Evolutionary conservation across 306 rosid genomes (phyloP), one percentile per base, ranked within the genome.

Genomic region (Arachis stenosperma): DNA sequence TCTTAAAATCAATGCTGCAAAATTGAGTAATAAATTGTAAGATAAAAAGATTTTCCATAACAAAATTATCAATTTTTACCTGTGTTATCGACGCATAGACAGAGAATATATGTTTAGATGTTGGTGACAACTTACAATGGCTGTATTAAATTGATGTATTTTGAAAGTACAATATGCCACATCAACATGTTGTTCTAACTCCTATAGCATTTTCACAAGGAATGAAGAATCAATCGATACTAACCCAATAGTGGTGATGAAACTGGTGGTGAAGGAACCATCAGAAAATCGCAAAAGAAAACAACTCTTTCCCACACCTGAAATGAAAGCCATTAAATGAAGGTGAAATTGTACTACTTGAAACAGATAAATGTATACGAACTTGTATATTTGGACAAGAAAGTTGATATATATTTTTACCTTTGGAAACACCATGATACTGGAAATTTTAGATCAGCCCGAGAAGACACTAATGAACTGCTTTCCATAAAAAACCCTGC

Each of bases 241-340:
- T 61, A 69, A 90, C 96, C 96, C 96, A 78, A 88, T 87, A 57
- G 92, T 87, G 77, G 89, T 90, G 73, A 88, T 88, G 83, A 88
- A 88, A 75, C 94, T 90, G 75, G 90, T 86, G 5, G 94, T 87
- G 77, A 90, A 90, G 72, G 94, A 90, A 83, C 94, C 97, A 82
- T 90, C 94, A 66, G 93, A 90, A 81, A 90, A 88, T 7, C 93
- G 97, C 81, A 88, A 84, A 78, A 88, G 92, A 85, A 88, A 80
- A 69, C 92, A 90, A 85, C 94, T 88, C 89, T 90, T 88, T 69
- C 97, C 90, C 77, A 90, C 94, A 80, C 94, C 97, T 90, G 82
- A 76, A 84, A 65, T 40, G 43, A 22, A 41, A 59, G 8, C 33
- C 5, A 14, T 29, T 27, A 14, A 47, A 12, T 44, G 44, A n/a